phyloP scores from a whole-genome alignment of 352 stramenopile species.

The Phytophthora pisi region DNA sequence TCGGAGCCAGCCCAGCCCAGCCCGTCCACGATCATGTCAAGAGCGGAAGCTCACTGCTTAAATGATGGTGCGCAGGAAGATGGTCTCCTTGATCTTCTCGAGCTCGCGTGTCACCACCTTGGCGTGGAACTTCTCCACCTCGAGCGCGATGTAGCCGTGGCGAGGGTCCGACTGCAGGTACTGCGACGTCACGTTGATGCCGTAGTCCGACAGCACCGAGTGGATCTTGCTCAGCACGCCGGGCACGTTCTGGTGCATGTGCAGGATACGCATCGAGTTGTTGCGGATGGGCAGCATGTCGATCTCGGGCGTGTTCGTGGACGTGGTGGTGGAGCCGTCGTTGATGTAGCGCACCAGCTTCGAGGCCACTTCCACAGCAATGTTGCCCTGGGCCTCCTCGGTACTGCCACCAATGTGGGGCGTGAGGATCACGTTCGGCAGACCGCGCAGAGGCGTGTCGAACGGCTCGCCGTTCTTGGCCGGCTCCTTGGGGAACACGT shows the following conservation, averaged over 20 bases:
- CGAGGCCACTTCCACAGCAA: slow-evolving; percentile 79
- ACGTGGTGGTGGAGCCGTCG: slow-evolving; percentile 79
- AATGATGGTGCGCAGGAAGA: slow-evolving; percentile 80
- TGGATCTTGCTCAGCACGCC: slow-evolving; percentile 89
- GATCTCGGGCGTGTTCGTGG: slow-evolving; percentile 81
- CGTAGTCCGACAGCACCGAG: slow-evolving; percentile 81
- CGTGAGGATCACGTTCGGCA: slow-evolving; percentile 94
- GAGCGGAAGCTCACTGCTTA: slow-evolving; percentile 36
- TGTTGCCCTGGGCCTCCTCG: slow-evolving; percentile 95
- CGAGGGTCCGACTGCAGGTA: slow-evolving; percentile 83
- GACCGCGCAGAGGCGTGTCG: slow-evolving; percentile 86
- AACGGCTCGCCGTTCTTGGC: slow-evolving; percentile 84
- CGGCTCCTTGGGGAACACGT: slow-evolving; percentile 92
- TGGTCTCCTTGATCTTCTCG: slow-evolving; percentile 87
- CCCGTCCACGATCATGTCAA: slow-evolving; percentile 29
- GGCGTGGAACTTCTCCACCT: slow-evolving; percentile 83
- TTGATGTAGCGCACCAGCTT: slow-evolving; percentile 88
- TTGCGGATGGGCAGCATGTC: slow-evolving; percentile 76
- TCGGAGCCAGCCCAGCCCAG: slow-evolving; percentile 12
- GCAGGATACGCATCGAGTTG: slow-evolving; percentile 85
- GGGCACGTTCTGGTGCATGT: slow-evolving; percentile 88
- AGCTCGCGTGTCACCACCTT: slow-evolving; percentile 83
- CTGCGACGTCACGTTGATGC: slow-evolving; percentile 87
- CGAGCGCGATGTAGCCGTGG: slow-evolving; percentile 84
- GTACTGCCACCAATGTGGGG: slow-evolving; percentile 96